Percentiles rank a stretch among this genome's conserved stretches.
phyloP scores from a whole-genome alignment of 2,329 filamentous ascomycete genomes.

The Penicillium sp. region DNA sequence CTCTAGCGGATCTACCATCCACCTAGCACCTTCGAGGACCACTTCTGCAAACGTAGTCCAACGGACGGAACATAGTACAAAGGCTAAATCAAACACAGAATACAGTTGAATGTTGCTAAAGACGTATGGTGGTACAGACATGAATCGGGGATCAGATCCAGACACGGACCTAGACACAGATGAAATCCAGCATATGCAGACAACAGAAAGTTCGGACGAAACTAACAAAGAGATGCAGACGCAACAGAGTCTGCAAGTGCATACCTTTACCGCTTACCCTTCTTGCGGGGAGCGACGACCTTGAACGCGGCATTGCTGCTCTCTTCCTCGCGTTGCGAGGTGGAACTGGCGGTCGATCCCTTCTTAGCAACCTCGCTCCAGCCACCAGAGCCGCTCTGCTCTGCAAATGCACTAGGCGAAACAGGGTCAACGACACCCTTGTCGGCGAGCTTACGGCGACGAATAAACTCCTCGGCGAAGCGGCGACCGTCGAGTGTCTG shows the following conservation, averaged over 20 bases:
- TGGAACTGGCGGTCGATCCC: slow-evolving; percentile 47
- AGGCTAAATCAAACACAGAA: too few relatives aligned
- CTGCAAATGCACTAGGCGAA: slow-evolving; percentile 52
- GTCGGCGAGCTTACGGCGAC: slow-evolving; percentile 87
- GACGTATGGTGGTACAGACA: slow-evolving; percentile 8
- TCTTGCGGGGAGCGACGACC: slow-evolving; percentile 89
- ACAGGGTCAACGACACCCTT: slow-evolving; percentile 76
- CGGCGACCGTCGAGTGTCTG: slow-evolving; percentile 88
- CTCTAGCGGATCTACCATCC: too few relatives aligned
- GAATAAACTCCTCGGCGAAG: slow-evolving; percentile 91
- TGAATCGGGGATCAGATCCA: background rate
- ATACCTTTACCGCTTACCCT: slow-evolving; percentile 65
- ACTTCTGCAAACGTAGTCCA: too few relatives aligned
- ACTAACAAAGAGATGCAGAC: background rate
- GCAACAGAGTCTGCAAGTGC: slow-evolving; percentile 3
- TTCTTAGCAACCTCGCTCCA: slow-evolving; percentile 99
- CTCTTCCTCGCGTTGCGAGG: slow-evolving; percentile 48
- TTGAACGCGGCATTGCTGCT: slow-evolving; percentile 66
- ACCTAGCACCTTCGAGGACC: too few relatives aligned
- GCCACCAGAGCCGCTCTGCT: slow-evolving; percentile 60
- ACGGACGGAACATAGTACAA: too few relatives aligned
- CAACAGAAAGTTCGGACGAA: background rate
- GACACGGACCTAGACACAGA: background rate
- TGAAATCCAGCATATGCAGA: too few relatives aligned
- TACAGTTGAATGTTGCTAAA: slow-evolving; percentile 5